phyloP scores from a whole-genome alignment of 202 grass and related monocot species.

The Carex sylvatica region DNA sequence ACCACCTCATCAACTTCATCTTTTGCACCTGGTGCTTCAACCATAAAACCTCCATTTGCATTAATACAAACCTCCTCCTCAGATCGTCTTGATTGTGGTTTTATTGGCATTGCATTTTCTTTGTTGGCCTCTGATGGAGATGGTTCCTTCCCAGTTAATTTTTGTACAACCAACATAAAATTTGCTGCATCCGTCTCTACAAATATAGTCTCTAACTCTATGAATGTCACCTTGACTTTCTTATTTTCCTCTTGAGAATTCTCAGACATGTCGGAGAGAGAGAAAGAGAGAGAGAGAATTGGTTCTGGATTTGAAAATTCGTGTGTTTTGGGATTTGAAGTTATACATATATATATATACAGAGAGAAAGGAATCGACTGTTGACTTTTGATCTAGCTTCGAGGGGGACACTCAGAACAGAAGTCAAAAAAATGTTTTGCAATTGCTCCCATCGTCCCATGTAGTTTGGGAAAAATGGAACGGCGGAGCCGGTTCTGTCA shows the following conservation, averaged over 20 bases:
- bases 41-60: background rate
- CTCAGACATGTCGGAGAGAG: background rate
- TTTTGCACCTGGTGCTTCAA: background rate
- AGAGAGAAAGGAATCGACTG: background rate
- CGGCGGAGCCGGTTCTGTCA: no score
- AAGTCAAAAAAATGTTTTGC: background rate
- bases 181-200: conserved; percentile 54
- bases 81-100: background rate
- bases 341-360: background rate
- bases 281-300: no score
- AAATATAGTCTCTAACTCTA: conserved; percentile 49
- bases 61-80: background rate
- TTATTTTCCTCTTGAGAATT: background rate
- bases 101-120: background rate
- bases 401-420: background rate
- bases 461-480: no score
- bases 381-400: background rate
- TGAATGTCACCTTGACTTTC: conserved; percentile 54
- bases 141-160: conserved; percentile 51
- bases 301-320: no score
- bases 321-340: background rate
- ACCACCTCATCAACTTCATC: background rate
- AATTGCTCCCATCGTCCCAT: background rate
- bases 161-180: conserved; percentile 74
- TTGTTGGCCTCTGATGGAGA: background rate